phyloP scores from a whole-genome alignment of 2,329 filamentous ascomycete species.

The Microascus cirrosus region DNA sequence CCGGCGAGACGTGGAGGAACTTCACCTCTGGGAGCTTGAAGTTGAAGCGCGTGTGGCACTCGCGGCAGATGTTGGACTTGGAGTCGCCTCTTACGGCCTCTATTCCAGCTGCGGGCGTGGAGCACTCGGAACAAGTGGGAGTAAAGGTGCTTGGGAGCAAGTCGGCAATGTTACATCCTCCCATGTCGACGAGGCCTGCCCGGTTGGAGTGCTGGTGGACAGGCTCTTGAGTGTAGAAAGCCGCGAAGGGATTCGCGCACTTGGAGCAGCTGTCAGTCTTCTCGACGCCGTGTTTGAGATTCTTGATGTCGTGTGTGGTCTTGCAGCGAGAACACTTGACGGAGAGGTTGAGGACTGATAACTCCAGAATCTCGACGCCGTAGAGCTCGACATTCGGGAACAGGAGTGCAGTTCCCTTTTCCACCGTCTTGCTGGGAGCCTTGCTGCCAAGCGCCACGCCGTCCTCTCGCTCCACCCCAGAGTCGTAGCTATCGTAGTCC shows the following conservation, averaged over 20 bases:
- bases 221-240: constrained; percentile 53
- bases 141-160: constrained; percentile 71
- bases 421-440: constrained; percentile 18
- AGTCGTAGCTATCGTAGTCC: constrained; percentile 13
- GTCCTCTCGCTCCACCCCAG: not conserved
- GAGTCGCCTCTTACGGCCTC: constrained; percentile 64
- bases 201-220: constrained; percentile 64
- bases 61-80: constrained; percentile 62
- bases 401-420: constrained; percentile 65
- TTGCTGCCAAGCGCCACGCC: not conserved
- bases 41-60: constrained; percentile 70
- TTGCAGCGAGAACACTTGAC: constrained; percentile 75
- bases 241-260: constrained; percentile 39
- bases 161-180: constrained; percentile 64
- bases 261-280: constrained; percentile 46
- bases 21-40: constrained; percentile 70
- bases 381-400: constrained; percentile 70
- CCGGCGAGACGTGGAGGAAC: constrained; percentile 59
- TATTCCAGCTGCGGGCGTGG: constrained; percentile 56
- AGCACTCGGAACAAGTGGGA: constrained; percentile 69
- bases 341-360: constrained; percentile 54
- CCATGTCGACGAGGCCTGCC: constrained; percentile 67
- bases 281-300: constrained; percentile 44
- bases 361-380: constrained; percentile 64
- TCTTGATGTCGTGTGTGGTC: constrained; percentile 57